Evolutionary conservation across 495 filamentous ascomycete species (phyloP), one percentile per base, ranked within the genome.

Genomic region (Penicillium flavigenum): DNA sequence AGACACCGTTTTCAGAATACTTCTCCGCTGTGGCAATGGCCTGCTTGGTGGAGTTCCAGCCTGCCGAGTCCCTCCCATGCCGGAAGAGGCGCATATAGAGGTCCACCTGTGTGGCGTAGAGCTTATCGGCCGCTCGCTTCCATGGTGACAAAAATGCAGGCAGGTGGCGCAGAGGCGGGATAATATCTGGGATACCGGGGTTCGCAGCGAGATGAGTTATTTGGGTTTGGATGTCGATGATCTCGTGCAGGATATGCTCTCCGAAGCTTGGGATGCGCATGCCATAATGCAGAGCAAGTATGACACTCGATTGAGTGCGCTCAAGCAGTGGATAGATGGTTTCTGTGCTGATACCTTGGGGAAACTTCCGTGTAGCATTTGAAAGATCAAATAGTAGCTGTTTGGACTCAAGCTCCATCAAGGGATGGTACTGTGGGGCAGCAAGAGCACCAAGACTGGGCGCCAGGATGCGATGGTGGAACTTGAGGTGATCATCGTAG

Each of bases 211-310:
- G 56, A 41, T 70, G 62, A 9, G 71, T 70, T 4, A 69, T 51
- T 22, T 62, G 38, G 0, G 62, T 61, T n/a, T 64, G 62, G 14
- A 57, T 54, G 38, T 60, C 52, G 38, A 72, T 63, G 36, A 67
- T 55, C 34, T 71, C 66, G 24, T 67, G 60, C 19, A 77, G 43
- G 17, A 67, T 64, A 9, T 45, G 31, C 0, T 76, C 73, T 6
- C 72, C 59, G 50, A 56, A 58, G 16, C 44, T 60, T 4, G 64
- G 50, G 24, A 77, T 68, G 8, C 70, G 73, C 34, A 70, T 38
- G 5, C 73, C 68, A 58, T 76, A 77, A 47, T 67, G 62, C 27
- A 76, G 60, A 0, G 57, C 58, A 22, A 71, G 60, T 22, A 75
- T 70, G 16, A 76, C 42, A 44, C 67, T 71, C 0, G 72, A 66